These are phyloP conservation scores for Benincasa hispida DNA, from an alignment of 306 rosid species.

Conservation along the genomic window DNA sequence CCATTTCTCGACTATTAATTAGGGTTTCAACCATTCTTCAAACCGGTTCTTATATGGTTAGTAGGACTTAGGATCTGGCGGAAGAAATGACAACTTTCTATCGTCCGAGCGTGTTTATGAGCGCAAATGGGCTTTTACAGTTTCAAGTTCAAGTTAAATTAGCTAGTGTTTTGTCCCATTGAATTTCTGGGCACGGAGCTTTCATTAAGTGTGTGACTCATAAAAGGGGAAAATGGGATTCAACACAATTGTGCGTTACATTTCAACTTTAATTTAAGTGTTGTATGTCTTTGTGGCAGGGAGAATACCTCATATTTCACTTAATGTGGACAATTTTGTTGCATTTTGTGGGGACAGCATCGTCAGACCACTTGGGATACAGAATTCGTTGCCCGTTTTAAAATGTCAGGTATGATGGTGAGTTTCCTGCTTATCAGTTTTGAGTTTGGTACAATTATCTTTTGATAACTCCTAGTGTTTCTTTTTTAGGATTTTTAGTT, in stretches of 20 bases:
- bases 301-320: constrained; percentile 28
- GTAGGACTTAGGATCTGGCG: neutral
- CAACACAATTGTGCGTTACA: neutral
- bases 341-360: constrained; percentile 14
- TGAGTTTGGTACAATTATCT: neutral
- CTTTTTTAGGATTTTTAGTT: neutral
- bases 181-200: neutral
- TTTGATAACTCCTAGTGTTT: neutral
- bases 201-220: neutral
- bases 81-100: neutral
- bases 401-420: constrained; percentile 89
- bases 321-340: constrained; percentile 26
- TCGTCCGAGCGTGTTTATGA: neutral
- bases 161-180: neutral
- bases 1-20: neutral
- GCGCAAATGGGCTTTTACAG: neutral
- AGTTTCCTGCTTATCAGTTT: constrained; percentile 23
- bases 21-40: neutral
- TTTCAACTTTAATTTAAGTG: neutral
- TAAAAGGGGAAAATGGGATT: neutral
- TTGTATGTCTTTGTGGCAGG: constrained; percentile 23
- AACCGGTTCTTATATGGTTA: neutral
- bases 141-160: neutral
- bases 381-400: constrained; percentile 19
- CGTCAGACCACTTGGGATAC: constrained; percentile 12